Evolutionary conservation across 2,329 filamentous ascomycete genomes (phyloP).

Genomic region (Albophoma yamanashiensis): DNA sequence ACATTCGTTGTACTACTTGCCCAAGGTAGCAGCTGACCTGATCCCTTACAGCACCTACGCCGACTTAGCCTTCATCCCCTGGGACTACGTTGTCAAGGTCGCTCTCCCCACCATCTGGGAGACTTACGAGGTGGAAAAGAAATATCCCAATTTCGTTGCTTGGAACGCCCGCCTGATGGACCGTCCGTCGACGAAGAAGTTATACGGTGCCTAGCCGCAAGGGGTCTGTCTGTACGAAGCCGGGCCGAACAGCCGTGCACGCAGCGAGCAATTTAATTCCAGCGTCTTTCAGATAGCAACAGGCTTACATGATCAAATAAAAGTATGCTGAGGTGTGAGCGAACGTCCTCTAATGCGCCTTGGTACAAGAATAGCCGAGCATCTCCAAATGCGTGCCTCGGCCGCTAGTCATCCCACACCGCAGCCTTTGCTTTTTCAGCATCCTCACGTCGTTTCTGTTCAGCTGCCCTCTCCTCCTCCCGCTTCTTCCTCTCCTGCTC

Average conservation of each 20-base stretch:
- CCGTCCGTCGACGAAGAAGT: constrained; percentile 18
- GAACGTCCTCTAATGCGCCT: background rate
- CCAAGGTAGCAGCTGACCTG: background rate
- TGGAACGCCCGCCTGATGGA: constrained; percentile 22
- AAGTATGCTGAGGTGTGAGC: background rate
- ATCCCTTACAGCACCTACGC: constrained; percentile 17
- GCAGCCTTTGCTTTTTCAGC: constrained; percentile 68
- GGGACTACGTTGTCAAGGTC: constrained; percentile 10
- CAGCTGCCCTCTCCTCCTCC: constrained; percentile 60
- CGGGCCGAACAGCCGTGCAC: background rate
- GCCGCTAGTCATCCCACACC: constrained; percentile 67
- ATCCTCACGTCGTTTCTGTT: constrained; percentile 48
- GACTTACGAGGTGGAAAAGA: constrained; percentile 16
- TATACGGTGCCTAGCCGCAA: constrained; percentile 9
- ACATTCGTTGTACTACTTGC: too few relatives aligned
- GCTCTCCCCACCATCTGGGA: constrained; percentile 10
- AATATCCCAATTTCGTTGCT: constrained; percentile 21
- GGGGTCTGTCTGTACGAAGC: background rate
- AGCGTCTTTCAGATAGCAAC: background rate
- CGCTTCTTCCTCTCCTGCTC: constrained; percentile 74
- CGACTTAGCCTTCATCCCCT: constrained; percentile 21
- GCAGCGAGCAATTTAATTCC: too few relatives aligned
- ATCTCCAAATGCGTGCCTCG: background rate
- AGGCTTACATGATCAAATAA: background rate
- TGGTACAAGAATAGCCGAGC: background rate